Evolutionary conservation across 2,329 filamentous ascomycete species (phyloP), one percentile per base, ranked within the genome.

Genomic region (Venturia pyrina): DNA sequence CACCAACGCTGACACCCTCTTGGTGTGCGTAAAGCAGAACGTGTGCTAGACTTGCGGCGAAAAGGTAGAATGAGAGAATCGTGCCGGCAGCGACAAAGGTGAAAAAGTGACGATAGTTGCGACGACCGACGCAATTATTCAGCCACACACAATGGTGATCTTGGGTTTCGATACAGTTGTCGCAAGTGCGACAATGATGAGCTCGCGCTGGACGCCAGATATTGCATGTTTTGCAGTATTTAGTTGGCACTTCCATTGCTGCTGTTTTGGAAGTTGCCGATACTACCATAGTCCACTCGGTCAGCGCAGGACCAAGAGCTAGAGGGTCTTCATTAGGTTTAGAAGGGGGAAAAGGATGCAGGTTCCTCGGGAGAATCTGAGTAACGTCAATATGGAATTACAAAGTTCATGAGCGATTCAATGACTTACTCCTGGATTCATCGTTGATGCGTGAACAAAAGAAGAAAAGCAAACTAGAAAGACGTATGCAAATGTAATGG

Each of bases 111-210:
- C 95, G 91, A 78, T 99, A 99, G 78, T 99, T 99, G 72, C 95
- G 90, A 70, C 93, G 89, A 56, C 95, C 95, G 62, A 99, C 89
- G 72, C 95, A 99, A 76, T 99, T 99, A 79, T 99, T 99, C 69
- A 99, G 85, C 95, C 95, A 99, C 19, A 98, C 93, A 73, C 95
- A 99, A 77, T 99, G 95, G 73, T 99, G 95, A 73, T 99, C 95
- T 70, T 97, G 91, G 0, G 92, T 96, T 77, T 99, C 95, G 67
- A 99, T 86, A 75, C 95, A 99, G 76, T 96, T 97, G 78, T 99
- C 93, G 78, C 95, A 99, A 37, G 96, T 84, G 66, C 95, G 90
- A 78, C 95, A 99, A 78, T 99, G 95, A 74, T 99, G 96, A 67
- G 91, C 92, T 67, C 95, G 90, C 37, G 93, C 93, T 44, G 95